Base-by-base conservation (phyloP, 208 protist species). In the Trypanosoma melophagium region DNA sequence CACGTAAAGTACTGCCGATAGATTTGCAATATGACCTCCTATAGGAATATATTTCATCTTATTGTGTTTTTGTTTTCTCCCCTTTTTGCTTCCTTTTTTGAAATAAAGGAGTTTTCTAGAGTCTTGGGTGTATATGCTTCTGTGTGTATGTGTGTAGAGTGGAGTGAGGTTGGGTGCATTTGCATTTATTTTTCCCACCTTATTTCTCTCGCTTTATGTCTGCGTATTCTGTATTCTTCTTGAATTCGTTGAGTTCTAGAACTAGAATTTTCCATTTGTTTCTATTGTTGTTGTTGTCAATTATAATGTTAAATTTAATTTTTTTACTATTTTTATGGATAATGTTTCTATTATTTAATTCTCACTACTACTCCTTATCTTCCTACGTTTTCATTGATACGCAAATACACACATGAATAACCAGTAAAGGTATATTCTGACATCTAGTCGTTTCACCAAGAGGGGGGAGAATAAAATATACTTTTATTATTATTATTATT, bases 21-120 rank as follows among this genome's bases (percentile, higher is more conserved):
- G 50, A 71, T 13, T 42, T 90, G 7, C 78, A 66, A 17, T 76
- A 94, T 60, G 79, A 90, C 44, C 49, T 94, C 13, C 64, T 80
- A n/a, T 87, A 76, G 9, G 53, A n/a, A 57, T 57, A 40, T 40
- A 14, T 41, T 40, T 57, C 12, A 47, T 61, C 7, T 49, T 44
- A 47, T 61, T 61, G 7, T 61, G 1, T 49, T 51, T 44, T 61
- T 49, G 9, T 61, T 55, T 55, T 55, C n/a, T n/a, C n/a, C n/a
- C 28, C 19, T 55, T 55, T 5, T 47, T 47, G 2, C 16, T 47
- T 47, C 16, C 16, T 47, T 47, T 47, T 47, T 5, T 1, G 5
- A 35, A 35, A 35, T 58, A 38, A 35, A 35, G 28, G 5, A 35
- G 28, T 35, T 35, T 35, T 35, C 28, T 35, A 35, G 3, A 35